Conservation (phyloP, 148 eudicot species). For the Agrostemma githago region DNA sequence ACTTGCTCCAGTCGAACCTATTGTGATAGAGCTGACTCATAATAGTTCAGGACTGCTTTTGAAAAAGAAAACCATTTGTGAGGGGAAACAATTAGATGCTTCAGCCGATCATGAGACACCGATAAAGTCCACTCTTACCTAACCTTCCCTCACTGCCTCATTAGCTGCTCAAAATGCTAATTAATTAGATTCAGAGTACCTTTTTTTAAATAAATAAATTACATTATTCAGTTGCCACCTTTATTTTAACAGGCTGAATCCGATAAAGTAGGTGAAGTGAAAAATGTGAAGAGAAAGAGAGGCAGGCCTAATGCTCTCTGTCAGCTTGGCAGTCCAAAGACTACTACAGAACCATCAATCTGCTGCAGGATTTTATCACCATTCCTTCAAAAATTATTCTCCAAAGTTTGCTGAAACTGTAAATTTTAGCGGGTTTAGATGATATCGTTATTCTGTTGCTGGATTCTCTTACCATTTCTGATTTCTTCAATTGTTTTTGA, state of each 20-base stretch:
- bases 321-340: slow-evolving; percentile 23
- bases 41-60: slow-evolving; percentile 21
- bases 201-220: not conserved
- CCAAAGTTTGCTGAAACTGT: too few relatives aligned
- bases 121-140: not conserved
- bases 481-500: too few relatives aligned
- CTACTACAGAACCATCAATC: slow-evolving; percentile 15
- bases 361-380: slow-evolving; percentile 18
- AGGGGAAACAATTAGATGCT: slow-evolving; percentile 9
- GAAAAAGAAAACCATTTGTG: slow-evolving; percentile 17
- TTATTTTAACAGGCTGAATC: slow-evolving; percentile 30
- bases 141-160: not conserved
- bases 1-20: slow-evolving; percentile 18
- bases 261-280: slow-evolving; percentile 26
- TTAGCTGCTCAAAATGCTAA: not conserved
- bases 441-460: slow-evolving; percentile 8
- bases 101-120: slow-evolving; percentile 16
- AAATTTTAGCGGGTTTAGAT: not conserved
- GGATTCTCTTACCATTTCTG: slow-evolving; percentile 19
- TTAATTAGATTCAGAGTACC: not conserved
- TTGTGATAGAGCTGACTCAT: slow-evolving; percentile 41
- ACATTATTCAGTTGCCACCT: not conserved
- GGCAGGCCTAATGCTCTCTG: slow-evolving; percentile 49
- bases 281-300: slow-evolving; percentile 47
- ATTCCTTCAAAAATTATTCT: slow-evolving; percentile 23